Evolutionary conservation across 768 basidiomycete species (phyloP).

Genomic region (Hirschioporus abietinus): DNA sequence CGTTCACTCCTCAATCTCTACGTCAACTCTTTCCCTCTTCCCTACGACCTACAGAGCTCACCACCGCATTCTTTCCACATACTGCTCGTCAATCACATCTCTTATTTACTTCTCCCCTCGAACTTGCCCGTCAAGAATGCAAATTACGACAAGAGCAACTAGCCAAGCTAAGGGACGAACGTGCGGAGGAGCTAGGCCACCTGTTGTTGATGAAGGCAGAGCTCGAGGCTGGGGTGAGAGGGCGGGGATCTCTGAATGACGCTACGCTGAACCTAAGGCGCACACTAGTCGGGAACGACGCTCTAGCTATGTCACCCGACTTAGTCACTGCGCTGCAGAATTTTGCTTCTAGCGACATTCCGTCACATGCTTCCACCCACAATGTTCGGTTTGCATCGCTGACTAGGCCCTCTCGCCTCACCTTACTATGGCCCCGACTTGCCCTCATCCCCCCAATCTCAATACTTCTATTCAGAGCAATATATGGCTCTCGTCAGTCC

Average conservation of each 20-base stretch:
- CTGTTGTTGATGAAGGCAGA: constrained; percentile 50
- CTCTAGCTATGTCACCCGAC: constrained; percentile 4
- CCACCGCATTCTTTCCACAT: constrained; percentile 64
- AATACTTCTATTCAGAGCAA: constrained; percentile 41
- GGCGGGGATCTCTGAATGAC: constrained; percentile 3
- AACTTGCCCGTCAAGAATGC: constrained; percentile 66
- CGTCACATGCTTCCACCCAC: constrained; percentile 26
- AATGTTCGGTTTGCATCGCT: constrained; percentile 35
- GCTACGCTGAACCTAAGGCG: background rate
- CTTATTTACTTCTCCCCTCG: constrained; percentile 46
- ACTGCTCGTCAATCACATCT: constrained; percentile 31
- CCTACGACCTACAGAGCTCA: constrained; percentile 42
- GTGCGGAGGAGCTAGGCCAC: constrained; percentile 61
- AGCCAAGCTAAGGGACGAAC: constrained; percentile 58
- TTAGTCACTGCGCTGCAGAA: constrained; percentile 4
- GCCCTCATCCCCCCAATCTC: constrained; percentile 69
- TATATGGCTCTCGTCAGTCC: constrained; percentile 56
- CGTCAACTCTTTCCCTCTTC: constrained; percentile 42
- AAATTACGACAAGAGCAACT: constrained; percentile 51
- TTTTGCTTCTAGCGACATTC: constrained; percentile 24
- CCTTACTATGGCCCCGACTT: constrained; percentile 77
- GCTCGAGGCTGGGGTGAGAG: constrained; percentile 11
- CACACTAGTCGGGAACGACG: constrained; percentile 5
- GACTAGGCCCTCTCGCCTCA: constrained; percentile 60
- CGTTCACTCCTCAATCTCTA: constrained; percentile 43